phyloP scores from a whole-genome alignment of 1,284 basidiomycete genomes.

The Trametes polyzona region DNA sequence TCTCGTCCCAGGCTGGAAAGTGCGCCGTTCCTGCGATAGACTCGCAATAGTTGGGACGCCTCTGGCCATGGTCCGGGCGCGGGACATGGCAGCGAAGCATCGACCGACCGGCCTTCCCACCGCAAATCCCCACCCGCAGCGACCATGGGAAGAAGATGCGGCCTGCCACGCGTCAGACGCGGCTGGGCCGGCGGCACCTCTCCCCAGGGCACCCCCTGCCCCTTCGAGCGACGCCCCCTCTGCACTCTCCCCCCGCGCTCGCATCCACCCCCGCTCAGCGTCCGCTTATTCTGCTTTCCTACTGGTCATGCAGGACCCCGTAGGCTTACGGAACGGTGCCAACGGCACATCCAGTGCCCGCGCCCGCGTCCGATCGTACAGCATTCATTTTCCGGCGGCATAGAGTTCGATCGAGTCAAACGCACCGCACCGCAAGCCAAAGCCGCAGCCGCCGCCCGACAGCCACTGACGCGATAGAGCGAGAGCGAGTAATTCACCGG shows the following conservation, averaged over 20 bases:
- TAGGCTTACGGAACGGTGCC: no score
- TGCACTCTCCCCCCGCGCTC: background rate
- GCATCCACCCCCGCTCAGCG: background rate
- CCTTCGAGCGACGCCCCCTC: constrained; percentile 3
- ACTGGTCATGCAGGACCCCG: background rate
- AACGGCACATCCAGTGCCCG: background rate
- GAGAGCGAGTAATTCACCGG: constrained; percentile 9
- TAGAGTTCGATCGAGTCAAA: constrained; percentile 5
- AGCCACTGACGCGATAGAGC: no score
- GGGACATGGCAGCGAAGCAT: background rate
- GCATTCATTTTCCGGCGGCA: background rate
- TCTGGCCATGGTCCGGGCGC: background rate
- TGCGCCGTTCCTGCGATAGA: constrained; percentile 3
- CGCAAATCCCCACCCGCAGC: constrained; percentile 15
- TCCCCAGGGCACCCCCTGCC: constrained; percentile 5
- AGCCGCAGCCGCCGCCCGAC: background rate
- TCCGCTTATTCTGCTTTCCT: background rate
- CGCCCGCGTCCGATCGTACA: background rate
- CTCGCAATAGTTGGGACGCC: no score
- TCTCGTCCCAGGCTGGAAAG: background rate
- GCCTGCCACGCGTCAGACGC: constrained; percentile 5
- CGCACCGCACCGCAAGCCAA: background rate
- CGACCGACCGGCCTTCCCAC: background rate
- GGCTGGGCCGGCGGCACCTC: constrained; percentile 22
- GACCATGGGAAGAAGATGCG: constrained; percentile 6